Conservation (phyloP, 371 early-diverging fungal genomes). For the Encephalitozoon intestinalis region DNA sequence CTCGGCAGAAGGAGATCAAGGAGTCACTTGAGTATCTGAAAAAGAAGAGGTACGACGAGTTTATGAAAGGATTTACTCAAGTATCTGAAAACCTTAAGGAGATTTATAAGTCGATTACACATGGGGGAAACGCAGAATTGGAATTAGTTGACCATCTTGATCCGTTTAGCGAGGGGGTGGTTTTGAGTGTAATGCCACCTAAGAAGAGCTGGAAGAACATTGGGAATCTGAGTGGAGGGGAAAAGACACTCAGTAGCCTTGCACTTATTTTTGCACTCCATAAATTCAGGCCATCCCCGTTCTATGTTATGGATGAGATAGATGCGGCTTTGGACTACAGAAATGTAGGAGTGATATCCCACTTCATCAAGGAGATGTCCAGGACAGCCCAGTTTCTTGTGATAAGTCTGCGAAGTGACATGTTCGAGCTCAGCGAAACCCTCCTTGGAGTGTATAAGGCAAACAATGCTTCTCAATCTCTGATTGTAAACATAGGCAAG, state of each 20-base stretch:
- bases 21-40: conserved; percentile 68
- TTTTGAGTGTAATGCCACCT: conserved; percentile 98
- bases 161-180: conserved; percentile 95
- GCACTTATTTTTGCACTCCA: conserved; percentile 98
- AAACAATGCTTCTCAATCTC: conserved; percentile 29
- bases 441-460: conserved; percentile 94
- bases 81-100: conserved; percentile 90
- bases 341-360: conserved; percentile 95
- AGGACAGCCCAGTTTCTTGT: conserved; percentile 94
- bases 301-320: conserved; percentile 99
- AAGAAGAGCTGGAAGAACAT: conserved; percentile 99
- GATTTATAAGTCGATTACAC: conserved; percentile 82
- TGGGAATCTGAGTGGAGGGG: conserved; percentile 93
- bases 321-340: conserved; percentile 99
- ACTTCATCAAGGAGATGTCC: conserved; percentile 93
- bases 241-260: conserved; percentile 93
- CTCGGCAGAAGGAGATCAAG: conserved; percentile 10
- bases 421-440: conserved; percentile 96
- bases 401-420: conserved; percentile 93
- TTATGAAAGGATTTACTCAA: conserved; percentile 83
- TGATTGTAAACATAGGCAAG: conserved; percentile 38
- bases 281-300: conserved; percentile 92
- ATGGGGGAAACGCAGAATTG: conserved; percentile 97
- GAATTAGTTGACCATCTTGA: conserved; percentile 97
- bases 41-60: conserved; percentile 73